phyloP scores from a whole-genome alignment of 2,329 filamentous ascomycete species.

The Blastomyces parvus region DNA sequence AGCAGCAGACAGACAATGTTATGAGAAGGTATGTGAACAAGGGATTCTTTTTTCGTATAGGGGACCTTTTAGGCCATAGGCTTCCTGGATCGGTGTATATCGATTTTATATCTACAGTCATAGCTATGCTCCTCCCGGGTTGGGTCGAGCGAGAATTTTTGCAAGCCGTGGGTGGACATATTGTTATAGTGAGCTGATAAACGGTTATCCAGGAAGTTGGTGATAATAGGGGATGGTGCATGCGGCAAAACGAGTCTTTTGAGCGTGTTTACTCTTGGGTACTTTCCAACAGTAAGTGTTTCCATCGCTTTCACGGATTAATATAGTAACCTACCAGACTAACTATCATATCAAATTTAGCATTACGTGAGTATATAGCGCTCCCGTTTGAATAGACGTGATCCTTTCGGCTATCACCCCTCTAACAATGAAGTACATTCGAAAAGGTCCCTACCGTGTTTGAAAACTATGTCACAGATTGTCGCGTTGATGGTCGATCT shows the following conservation, averaged over 20 bases:
- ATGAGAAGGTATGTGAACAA: slow-evolving; percentile 53
- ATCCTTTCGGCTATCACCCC: background rate
- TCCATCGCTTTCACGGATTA: slow-evolving; percentile 7
- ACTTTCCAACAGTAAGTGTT: slow-evolving; percentile 83
- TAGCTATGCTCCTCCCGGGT: background rate
- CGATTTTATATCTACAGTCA: background rate
- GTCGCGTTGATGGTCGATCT: slow-evolving; percentile 95
- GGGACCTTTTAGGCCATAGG: background rate
- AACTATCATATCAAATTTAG: slow-evolving; percentile 24
- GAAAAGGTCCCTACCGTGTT: slow-evolving; percentile 90
- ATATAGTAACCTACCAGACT: slow-evolving; percentile 18
- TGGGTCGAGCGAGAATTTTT: slow-evolving; percentile 7
- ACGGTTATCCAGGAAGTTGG: slow-evolving; percentile 61
- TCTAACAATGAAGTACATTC: slow-evolving; percentile 8
- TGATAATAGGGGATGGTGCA: slow-evolving; percentile 94
- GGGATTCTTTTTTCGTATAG: background rate
- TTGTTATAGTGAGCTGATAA: slow-evolving; percentile 1
- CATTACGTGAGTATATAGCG: slow-evolving; percentile 35
- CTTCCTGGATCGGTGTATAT: background rate
- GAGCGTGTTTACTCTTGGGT: slow-evolving; percentile 94
- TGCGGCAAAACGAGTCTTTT: slow-evolving; percentile 97
- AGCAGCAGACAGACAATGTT: slow-evolving; percentile 42
- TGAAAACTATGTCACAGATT: slow-evolving; percentile 99
- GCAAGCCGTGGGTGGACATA: background rate
- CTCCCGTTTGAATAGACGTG: background rate